Conservation (phyloP, 1,284 basidiomycete species). For the Ganoderma lingzhi region DNA sequence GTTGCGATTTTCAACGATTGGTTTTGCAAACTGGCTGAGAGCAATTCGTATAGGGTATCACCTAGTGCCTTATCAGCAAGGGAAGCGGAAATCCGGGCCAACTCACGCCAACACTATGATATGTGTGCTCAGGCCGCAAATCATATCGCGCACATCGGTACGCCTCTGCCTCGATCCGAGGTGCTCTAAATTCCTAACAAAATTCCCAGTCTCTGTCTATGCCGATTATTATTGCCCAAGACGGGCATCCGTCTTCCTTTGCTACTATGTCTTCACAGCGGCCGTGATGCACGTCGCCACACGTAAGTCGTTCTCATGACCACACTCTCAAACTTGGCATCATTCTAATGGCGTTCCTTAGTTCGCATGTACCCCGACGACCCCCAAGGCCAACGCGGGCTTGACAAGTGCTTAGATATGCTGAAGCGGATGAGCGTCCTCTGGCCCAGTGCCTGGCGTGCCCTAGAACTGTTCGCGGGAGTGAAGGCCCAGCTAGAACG, state of each 20-base stretch:
- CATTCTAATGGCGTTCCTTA: constrained; percentile 36
- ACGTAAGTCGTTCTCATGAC: constrained; percentile 48
- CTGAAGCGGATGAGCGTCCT: constrained; percentile 74
- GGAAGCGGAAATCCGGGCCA: constrained; percentile 59
- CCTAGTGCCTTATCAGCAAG: constrained; percentile 41
- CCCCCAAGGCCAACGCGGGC: constrained; percentile 71
- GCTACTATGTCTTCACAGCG: constrained; percentile 86
- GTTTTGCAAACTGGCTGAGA: constrained; percentile 7
- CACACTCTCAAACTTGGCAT: background rate
- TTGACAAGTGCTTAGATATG: constrained; percentile 74
- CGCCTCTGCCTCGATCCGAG: constrained; percentile 28
- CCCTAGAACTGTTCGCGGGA: constrained; percentile 76
- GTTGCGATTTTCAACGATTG: constrained; percentile 11
- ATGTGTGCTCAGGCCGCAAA: constrained; percentile 78
- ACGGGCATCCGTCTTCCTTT: constrained; percentile 76
- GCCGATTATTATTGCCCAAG: constrained; percentile 69
- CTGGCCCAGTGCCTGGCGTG: constrained; percentile 82
- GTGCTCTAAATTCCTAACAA: background rate
- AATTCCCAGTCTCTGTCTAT: constrained; percentile 59
- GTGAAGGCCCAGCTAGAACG: constrained; percentile 56
- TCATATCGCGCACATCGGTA: constrained; percentile 80
- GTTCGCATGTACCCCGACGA: constrained; percentile 71
- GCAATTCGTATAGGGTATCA: constrained; percentile 15
- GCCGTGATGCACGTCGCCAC: constrained; percentile 83
- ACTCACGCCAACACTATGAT: constrained; percentile 75